Evolutionary conservation across 257 asterid species (phyloP).

Genomic region (Echium plantagineum): DNA sequence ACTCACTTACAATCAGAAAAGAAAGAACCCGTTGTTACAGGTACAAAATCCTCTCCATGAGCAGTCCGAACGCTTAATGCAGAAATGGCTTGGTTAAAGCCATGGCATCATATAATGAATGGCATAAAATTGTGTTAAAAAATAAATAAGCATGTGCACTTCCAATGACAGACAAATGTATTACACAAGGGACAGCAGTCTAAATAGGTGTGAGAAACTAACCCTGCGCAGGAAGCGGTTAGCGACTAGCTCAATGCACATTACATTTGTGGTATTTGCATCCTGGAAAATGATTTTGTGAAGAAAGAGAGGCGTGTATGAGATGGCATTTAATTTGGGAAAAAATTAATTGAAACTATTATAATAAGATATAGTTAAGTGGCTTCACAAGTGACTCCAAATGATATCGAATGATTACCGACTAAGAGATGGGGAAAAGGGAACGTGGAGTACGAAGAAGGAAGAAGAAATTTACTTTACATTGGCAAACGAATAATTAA

Average conservation of each 20-base stretch:
- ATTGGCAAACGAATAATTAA: background rate
- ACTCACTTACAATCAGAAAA: background rate
- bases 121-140: too few species aligned
- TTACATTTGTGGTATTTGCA: slow-evolving; percentile 36
- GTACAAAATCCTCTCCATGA: background rate
- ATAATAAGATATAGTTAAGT: too few species aligned
- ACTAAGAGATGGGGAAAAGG: background rate
- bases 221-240: slow-evolving; percentile 97
- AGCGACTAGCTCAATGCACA: slow-evolving; percentile 95
- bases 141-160: background rate
- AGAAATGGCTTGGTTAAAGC: background rate
- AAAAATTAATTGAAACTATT: too few species aligned
- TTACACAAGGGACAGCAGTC: background rate
- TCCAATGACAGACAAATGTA: background rate
- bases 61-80: background rate
- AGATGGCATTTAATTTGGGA: background rate
- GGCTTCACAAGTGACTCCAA: too few species aligned
- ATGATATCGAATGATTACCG: too few species aligned
- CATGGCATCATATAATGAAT: too few species aligned
- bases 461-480: background rate
- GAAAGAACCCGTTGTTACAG: background rate
- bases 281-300: slow-evolving; percentile 25
- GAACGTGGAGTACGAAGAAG: background rate
- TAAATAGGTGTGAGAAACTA: slow-evolving; percentile 14
- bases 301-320: slow-evolving; percentile 5